Evolutionary conservation across 2,329 filamentous ascomycete genomes (phyloP), one percentile per base, ranked within the genome.

Genomic region (Raffaelea arxii): DNA sequence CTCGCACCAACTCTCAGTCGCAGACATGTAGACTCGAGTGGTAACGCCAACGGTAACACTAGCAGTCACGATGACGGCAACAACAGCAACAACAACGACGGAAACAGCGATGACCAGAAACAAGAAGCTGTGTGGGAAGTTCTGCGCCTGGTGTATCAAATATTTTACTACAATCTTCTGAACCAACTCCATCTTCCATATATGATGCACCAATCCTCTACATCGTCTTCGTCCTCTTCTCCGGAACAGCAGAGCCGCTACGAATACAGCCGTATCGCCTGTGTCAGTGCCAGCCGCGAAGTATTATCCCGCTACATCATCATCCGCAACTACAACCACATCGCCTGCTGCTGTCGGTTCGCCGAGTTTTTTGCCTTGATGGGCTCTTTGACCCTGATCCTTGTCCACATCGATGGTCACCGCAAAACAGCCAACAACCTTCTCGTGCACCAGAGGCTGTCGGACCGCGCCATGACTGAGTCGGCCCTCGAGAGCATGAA

Each of bases 101-200:
- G n/a, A n/a, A n/a, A n/a, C n/a, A n/a, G n/a, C n/a, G n/a, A n/a
- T n/a, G n/a, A n/a, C n/a, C n/a, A n/a, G n/a, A n/a, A n/a, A n/a
- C n/a, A n/a, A n/a, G n/a, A n/a, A n/a, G n/a, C n/a, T n/a, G n/a
- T 51, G 46, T 59, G 32, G 52, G 61, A 68, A 39, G 61, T 55
- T 5, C 44, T 58, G 3, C 61, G 63, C 0, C 49, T 66, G 16
- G 47, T 56, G 37, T 51, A 56, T n/a, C 66, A 69, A 42, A 50
- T 66, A 10, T 53, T 59, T n/a, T 61, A 69, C 49, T 65, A 65
- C 47, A 57, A 60, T 45, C 54, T 70, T 7, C 51, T 70, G 3
- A 58, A 59, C 40, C 62, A 64, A 44, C 59, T 69, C 0, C 66
- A 70, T 48, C 53, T 69, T 1, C 67, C 67, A 1, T 67, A 62